Percentiles rank a stretch among this genome's conserved stretches.
Conservation (phyloP, 2,329 filamentous ascomycete species). For the Fusarium proliferatum region DNA sequence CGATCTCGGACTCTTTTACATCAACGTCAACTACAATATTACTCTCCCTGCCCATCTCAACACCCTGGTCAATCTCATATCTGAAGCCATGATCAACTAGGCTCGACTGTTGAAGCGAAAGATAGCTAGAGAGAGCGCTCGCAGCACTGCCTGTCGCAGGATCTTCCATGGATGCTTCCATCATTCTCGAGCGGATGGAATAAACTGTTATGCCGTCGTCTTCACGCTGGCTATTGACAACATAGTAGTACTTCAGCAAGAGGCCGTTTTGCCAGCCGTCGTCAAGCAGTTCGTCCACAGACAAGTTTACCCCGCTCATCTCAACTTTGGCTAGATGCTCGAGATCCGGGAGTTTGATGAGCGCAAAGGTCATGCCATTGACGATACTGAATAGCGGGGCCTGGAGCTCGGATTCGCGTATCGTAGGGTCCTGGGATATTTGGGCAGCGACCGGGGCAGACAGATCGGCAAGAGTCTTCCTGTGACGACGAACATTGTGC, state of each 20-base stretch:
- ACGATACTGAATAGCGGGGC: slow-evolving; percentile 72
- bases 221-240: slow-evolving; percentile 51
- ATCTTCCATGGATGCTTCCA: slow-evolving; percentile 65
- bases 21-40: slow-evolving; percentile 61
- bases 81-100: slow-evolving; percentile 48
- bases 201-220: slow-evolving; percentile 44
- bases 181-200: slow-evolving; percentile 69
- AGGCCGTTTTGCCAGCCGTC: slow-evolving; percentile 66
- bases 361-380: slow-evolving; percentile 78
- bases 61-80: slow-evolving; percentile 71
- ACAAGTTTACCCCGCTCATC: slow-evolving; percentile 49
- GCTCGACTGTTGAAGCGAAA: slow-evolving; percentile 57
- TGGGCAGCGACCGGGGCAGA: slow-evolving; percentile 36
- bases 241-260: slow-evolving; percentile 69
- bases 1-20: slow-evolving; percentile 46
- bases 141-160: slow-evolving; percentile 73
- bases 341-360: slow-evolving; percentile 70
- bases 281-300: slow-evolving; percentile 55
- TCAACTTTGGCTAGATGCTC: slow-evolving; percentile 63
- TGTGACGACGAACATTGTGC: slow-evolving; percentile 73
- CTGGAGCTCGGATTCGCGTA: slow-evolving; percentile 52
- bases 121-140: slow-evolving; percentile 64
- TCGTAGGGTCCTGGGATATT: slow-evolving; percentile 44
- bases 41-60: slow-evolving; percentile 73
- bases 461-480: slow-evolving; percentile 51